A percentile compares a stretch with the other conserved stretches of the same genome.
Conservation (phyloP, 768 basidiomycete genomes). For the Russula dissimulans region DNA sequence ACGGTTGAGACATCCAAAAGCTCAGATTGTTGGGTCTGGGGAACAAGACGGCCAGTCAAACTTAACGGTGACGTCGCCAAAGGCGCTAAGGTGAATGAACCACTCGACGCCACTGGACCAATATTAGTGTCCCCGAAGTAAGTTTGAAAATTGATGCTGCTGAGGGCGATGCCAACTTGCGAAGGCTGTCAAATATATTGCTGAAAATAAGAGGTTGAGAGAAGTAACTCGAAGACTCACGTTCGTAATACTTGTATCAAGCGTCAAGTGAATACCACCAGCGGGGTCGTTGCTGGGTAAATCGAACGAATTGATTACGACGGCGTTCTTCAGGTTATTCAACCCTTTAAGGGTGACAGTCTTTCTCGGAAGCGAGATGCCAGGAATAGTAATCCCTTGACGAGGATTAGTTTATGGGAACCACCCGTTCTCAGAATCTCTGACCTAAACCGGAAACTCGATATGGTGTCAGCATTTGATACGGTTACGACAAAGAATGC, state of each 20-base stretch:
- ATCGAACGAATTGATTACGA: constrained; percentile 58
- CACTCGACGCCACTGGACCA: constrained; percentile 45
- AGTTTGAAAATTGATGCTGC: constrained; percentile 52
- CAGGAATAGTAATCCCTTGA: constrained; percentile 48
- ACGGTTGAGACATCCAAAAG: constrained; percentile 50
- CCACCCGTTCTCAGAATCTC: constrained; percentile 8
- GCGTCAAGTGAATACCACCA: constrained; percentile 60
- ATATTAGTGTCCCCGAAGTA: constrained; percentile 45
- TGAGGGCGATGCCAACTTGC: constrained; percentile 62
- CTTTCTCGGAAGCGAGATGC: constrained; percentile 47
- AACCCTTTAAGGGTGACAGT: constrained; percentile 58
- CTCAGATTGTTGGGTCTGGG: constrained; percentile 44
- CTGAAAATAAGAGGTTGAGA: neutral
- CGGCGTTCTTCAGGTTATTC: constrained; percentile 55
- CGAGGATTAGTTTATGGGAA: neutral
- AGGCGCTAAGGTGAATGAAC: constrained; percentile 46
- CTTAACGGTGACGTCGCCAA: constrained; percentile 42
- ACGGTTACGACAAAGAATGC: too few species aligned
- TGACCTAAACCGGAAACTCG: constrained; percentile 49
- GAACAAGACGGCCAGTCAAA: constrained; percentile 54
- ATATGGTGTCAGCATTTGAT: neutral
- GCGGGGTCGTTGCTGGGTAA: constrained; percentile 60
- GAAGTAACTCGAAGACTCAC: constrained; percentile 29
- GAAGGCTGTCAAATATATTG: constrained; percentile 41
- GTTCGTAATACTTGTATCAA: constrained; percentile 51